Percentiles rank a stretch among this genome's conserved stretches.
phyloP scores from a whole-genome alignment of 495 filamentous ascomycete genomes.

The Immersiella caudata region DNA sequence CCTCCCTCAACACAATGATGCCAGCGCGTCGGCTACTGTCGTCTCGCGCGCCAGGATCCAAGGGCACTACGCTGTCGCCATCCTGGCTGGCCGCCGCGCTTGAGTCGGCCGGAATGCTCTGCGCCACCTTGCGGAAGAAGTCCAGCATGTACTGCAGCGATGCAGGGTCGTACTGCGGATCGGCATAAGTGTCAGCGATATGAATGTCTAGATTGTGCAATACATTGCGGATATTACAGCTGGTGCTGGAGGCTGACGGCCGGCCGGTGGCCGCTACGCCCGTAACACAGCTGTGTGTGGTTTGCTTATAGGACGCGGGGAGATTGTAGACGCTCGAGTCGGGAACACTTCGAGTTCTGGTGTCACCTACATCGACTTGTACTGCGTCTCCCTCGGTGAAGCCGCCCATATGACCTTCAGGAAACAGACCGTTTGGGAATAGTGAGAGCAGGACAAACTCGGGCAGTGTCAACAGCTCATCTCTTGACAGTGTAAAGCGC shows the following conservation, averaged over 20 bases:
- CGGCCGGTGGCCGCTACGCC: not conserved
- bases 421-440: conserved; percentile 96
- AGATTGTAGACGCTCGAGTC: not conserved
- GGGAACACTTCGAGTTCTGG: conserved; percentile 13
- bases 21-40: conserved; percentile 75
- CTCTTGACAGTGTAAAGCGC: conserved; percentile 88
- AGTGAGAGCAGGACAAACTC: conserved; percentile 99
- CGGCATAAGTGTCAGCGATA: conserved; percentile 56
- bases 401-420: conserved; percentile 93
- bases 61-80: conserved; percentile 63
- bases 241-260: not conserved
- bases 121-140: conserved; percentile 94
- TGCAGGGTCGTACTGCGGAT: conserved; percentile 85
- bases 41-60: conserved; percentile 54
- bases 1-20: conserved; percentile 95
- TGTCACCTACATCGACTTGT: conserved; percentile 85
- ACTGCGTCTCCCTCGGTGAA: conserved; percentile 91
- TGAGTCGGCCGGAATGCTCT: conserved; percentile 82
- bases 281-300: not conserved
- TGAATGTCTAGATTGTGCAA: conserved; percentile 54
- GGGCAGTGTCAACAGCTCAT: conserved; percentile 91
- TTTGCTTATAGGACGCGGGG: not conserved
- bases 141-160: conserved; percentile 99
- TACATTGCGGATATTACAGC: conserved; percentile 39
- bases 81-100: conserved; percentile 62